Evolutionary conservation across 176 grass and related monocot species (phyloP), one percentile per base, ranked within the genome.

Genomic region (Secale cereale): DNA sequence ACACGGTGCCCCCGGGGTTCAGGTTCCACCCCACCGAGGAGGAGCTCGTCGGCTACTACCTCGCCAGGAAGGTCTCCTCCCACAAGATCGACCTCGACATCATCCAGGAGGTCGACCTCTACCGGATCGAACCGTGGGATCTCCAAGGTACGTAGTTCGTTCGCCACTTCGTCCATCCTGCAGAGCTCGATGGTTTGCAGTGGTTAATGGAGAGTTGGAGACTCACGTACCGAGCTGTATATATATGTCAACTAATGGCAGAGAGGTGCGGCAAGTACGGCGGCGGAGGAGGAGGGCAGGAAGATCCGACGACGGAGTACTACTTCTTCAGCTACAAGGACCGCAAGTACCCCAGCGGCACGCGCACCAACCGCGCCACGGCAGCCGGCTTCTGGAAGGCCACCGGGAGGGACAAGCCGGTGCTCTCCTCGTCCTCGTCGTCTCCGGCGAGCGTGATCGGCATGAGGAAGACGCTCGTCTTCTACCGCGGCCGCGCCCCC

Each of bases 311-410:
- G 76, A 86, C 81, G 6, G 97, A 98, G 70, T 95, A 87, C 89
- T 98, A 98, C 90, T 95, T 98, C 81, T 98, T 98, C 75, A 98
- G 97, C 75, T 96, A 83, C 88, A 98, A 98, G 81, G 97, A 98
- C 78, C 86, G 97, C 68, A 98, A 98, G 85, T 98, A 98, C 75
- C 97, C 93, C 2, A 98, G 97, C 59, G 93, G 97, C 28, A 98
- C 97, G 13, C 83, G 97, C 16, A 98, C 97, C 3, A 98, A 98
- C 83, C 89, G 97, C 39, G 93, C 97, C 35, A 98, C 97, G 9
- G 59, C 89, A 8, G 93, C 97, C 0, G 97, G 97, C 8, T 98
- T 98, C 78, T 98, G 97, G 97, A 98, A 98, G 88, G 97, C 97
- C 6, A 98, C 97, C 0, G 97, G 97, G 2, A 80, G 97, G 69